Conservation (phyloP, 2,329 filamentous ascomycete species). For the Fusarium chlamydosporum region DNA sequence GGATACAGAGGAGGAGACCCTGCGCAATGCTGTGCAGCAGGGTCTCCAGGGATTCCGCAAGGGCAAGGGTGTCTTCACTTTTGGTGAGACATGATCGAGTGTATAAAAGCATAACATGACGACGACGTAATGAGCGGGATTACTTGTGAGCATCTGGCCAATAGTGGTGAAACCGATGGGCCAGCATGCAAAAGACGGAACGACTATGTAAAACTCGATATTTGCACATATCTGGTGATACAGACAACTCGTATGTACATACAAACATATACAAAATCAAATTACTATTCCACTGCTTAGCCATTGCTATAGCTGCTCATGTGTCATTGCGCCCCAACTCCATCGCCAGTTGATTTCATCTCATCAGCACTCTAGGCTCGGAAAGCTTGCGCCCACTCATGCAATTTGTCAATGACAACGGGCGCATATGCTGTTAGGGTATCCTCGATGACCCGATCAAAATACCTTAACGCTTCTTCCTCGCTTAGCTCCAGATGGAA, state of each 20-base stretch:
- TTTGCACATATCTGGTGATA: background rate
- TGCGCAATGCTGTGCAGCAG: constrained; percentile 83
- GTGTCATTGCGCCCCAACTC: constrained; percentile 13
- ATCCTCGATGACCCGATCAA: constrained; percentile 92
- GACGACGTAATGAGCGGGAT: constrained; percentile 1
- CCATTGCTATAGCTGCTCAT: background rate
- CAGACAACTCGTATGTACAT: background rate
- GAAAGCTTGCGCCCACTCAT: constrained; percentile 94
- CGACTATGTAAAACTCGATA: background rate
- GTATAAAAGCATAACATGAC: background rate
- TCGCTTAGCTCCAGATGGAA: constrained; percentile 94
- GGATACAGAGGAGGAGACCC: constrained; percentile 77
- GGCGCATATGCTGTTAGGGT: constrained; percentile 91
- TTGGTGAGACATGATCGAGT: constrained; percentile 68
- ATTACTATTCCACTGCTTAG: background rate
- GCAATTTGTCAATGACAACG: constrained; percentile 93
- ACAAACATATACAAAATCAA: constrained; percentile 6
- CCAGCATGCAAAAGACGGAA: background rate
- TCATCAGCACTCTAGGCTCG: constrained; percentile 67
- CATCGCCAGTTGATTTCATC: background rate
- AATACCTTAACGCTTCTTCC: constrained; percentile 89
- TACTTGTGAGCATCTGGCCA: background rate
- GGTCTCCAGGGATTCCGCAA: constrained; percentile 86
- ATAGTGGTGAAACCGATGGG: background rate
- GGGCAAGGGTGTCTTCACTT: constrained; percentile 93